Evolutionary conservation across 2,329 filamentous ascomycete genomes (phyloP).

Genomic region (Pseudogymnoascus sp.): DNA sequence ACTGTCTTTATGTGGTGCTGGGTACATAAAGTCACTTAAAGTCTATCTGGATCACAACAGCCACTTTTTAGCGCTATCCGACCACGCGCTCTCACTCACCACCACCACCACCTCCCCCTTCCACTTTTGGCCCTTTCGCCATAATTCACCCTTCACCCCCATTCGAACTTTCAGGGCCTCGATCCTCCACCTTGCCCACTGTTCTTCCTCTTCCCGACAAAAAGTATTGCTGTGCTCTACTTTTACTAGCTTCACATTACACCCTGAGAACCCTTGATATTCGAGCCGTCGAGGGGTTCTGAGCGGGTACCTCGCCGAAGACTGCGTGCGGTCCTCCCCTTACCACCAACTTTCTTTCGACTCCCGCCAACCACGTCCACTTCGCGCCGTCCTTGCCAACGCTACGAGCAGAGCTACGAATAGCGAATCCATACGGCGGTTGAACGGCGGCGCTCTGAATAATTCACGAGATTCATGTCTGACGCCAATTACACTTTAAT

Average conservation of each 20-base stretch:
- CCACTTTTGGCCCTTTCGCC: conserved; percentile 1
- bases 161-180: neutral
- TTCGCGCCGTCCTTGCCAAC: neutral
- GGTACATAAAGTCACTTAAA: neutral
- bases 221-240: neutral
- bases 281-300: neutral
- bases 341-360: neutral
- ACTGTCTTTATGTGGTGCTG: neutral
- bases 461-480: conserved; percentile 4
- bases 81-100: neutral
- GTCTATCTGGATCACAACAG: conserved; percentile 5
- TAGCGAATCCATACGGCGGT: neutral
- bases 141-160: neutral
- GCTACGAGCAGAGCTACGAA: conserved; percentile 4
- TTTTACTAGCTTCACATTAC: neutral
- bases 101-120: neutral
- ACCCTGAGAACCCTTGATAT: neutral
- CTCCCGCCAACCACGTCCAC: neutral
- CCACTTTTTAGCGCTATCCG: neutral
- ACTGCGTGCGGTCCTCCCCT: conserved; percentile 1
- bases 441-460: neutral
- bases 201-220: neutral
- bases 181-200: neutral
- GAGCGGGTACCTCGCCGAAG: conserved; percentile 3
- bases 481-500: conserved; percentile 5